Evolutionary conservation across 2,329 filamentous ascomycete genomes (phyloP).

Genomic region (Ceratocystis papillata): DNA sequence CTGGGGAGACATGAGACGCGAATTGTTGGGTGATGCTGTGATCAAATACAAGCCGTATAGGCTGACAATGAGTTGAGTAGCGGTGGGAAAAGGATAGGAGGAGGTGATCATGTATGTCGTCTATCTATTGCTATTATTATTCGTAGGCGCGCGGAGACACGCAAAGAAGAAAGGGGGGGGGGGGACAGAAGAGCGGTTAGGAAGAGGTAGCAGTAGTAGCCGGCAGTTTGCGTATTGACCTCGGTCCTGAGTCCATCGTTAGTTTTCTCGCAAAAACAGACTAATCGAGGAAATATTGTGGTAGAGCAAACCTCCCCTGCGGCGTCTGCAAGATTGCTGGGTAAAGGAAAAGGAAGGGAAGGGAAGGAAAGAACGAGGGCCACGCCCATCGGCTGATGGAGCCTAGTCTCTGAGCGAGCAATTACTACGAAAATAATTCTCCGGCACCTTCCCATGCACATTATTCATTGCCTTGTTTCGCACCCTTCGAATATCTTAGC

Average conservation of each 20-base stretch:
- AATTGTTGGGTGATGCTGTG: neutral
- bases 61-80: neutral
- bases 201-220: neutral
- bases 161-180: neutral
- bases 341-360: neutral
- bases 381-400: neutral
- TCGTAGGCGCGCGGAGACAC: too few species aligned
- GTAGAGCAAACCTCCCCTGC: too few species aligned
- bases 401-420: neutral
- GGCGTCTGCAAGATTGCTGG: too few species aligned
- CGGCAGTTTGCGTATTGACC: neutral
- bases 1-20: neutral
- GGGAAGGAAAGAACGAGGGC: neutral
- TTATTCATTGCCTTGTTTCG: neutral
- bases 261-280: neutral
- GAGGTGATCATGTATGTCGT: neutral
- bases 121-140: too few species aligned
- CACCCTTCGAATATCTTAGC: neutral
- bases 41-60: neutral
- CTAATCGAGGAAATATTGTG: neutral
- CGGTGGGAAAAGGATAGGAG: neutral
- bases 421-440: neutral
- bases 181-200: neutral
- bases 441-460: constrained; percentile 3
- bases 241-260: neutral